Base-by-base conservation (phyloP, 805 yeast species). In the Cephaloascus albidus region DNA sequence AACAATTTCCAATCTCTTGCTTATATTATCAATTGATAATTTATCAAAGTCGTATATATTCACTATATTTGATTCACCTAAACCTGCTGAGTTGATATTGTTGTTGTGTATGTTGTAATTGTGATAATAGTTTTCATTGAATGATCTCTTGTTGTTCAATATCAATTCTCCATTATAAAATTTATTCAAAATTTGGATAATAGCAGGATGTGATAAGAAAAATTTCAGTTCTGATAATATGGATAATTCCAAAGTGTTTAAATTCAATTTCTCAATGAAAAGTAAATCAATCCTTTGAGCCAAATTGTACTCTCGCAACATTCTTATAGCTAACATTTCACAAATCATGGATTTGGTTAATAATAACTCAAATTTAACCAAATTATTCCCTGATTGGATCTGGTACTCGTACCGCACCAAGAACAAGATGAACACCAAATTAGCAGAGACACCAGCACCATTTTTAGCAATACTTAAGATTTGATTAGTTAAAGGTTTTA, bases 151-250 rank as follows among this genome's bases (percentile, higher is more conserved):
- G n/a, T n/a, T n/a, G n/a, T n/a, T n/a, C n/a, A n/a, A 57, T 47
- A 62, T 68, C 19, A 75, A 56, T 23, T 71, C 72, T 0, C 81
- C 81, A 41, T 67, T 65, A 63, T 77, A 74, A 27, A 75, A 63
- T 37, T 70, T 65, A 37, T 68, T 67, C 31, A 74, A 47, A 4
- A 72, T 65, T 23, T 67, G 63, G 4, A 66, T 61, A 2, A 74
- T 63, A 4, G 70, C 62, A 1, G 80, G 79, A 49, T 74, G 78
- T 3, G 76, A 65, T 36, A 75, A 53, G 43, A 75, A 66, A 45
- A 59, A 58, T 46, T 74, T 75, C 2, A 79, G 70, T 40, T 70
- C 70, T n/a, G 76, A 63, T 33, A 71, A 61, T 36, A 74, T 68
- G 6, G 76, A 70, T 37, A 75, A 54, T 47, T 75, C 81, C 33